Evolutionary conservation across 2,329 filamentous ascomycete species (phyloP), one percentile per base, ranked within the genome.

Genomic region (Colletotrichum sp.): DNA sequence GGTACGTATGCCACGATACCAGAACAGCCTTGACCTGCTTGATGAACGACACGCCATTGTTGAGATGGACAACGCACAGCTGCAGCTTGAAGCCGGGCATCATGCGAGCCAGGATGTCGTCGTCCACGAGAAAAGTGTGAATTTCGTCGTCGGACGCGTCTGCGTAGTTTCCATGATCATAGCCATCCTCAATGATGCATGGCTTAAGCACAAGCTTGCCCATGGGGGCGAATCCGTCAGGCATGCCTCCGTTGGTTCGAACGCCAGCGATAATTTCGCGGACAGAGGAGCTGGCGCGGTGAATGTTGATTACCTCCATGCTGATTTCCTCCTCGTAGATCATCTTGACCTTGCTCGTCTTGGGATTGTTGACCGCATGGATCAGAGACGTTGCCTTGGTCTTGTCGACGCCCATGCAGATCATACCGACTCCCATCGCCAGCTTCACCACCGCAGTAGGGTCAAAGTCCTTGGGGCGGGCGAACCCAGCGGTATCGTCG

Each of bases 71-170:
- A 12, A 95, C 85, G 0, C 83, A 85, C 0, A 90, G 84, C 30
- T 89, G 87, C 39, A 95, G 79, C 82, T 93, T 94, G 88, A 94
- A 90, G 1, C 95, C 95, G 0, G 89, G 83, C 75, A 90, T 90
- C 80, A 94, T 91, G 71, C 90, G 86, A 5, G 69, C 78, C 10
- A 90, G 81, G 13, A 88, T 78, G 18, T 88, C 83, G 30, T 92
- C 89, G 76, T 98, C 96, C 5, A 98, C 81, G 80, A 94, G 91
- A 78, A 98, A 93, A 15, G 83, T 84, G 52, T 87, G 68, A 3
- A 49, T 28, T 9, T 28, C 18, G 6, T 73, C 21, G 6, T 72
- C 24, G 28, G 39, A 13, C 12, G 39, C 15, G 32, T 13, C 63
- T 16, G 10, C 59, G 13, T 68, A 39, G 30, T 77, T 66, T 30